Evolutionary conservation across 2,329 filamentous ascomycete species (phyloP), one percentile per base, ranked within the genome.

Genomic region (Neocatenulostroma microsporum): DNA sequence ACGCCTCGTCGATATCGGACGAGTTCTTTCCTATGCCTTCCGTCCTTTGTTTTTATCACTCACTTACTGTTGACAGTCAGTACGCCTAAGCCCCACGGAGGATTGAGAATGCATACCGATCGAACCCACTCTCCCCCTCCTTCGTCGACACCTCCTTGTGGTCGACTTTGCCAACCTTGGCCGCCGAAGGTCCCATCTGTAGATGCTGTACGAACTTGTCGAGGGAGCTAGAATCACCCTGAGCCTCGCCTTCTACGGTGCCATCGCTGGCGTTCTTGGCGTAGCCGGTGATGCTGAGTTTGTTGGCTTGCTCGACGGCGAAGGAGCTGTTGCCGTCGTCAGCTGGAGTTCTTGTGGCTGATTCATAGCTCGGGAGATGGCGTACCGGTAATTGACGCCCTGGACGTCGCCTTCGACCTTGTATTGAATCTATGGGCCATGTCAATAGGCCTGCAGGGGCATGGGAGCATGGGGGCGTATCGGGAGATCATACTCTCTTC

Each of bases 171-270:
- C 78, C 76, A 0, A 96, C 89, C 17, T 73, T 73, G 2, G 88
- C 80, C 37, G 76, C 69, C 1, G 70, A 66, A 0, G 88, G 88
- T 0, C 89, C 89, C 35, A 76, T 72, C 52, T 86, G 73, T 30
- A 95, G 66, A 44, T 85, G 78, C 48, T 81, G 76, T 23, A 94
- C 64, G 47, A 95, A 82, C 37, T 77, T 73, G 35, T 77, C 62
- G 18, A 96, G 58, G 2, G 72, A 62, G 1, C 76, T 71, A 1
- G 78, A 70, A 2, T 74, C 69, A 20, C 86, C 88, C 58, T 96
- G 89, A 4, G 81, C 87, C 63, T 95, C 88, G 18, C 89, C 89
- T 55, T 85, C 78, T 30, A 96, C 67, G 6, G 56, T 62, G 27
- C 68, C 68, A 44, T 70, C 66, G 9, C 57, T 60, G 5, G 55